Conservation (phyloP, 495 filamentous ascomycete species). For the Entonaema liquescens region DNA sequence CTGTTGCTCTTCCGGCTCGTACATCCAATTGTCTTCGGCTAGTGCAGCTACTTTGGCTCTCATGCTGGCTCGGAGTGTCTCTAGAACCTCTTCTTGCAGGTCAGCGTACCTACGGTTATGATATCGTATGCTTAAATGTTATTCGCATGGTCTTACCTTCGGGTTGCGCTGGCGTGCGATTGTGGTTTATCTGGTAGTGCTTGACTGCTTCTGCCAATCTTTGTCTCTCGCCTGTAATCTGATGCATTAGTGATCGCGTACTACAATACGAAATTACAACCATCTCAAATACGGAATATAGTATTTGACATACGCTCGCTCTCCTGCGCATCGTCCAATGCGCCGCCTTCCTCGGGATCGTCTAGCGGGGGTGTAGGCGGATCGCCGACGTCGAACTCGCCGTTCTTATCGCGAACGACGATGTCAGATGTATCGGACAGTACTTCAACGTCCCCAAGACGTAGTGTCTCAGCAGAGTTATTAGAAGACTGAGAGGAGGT, state of each 20-base stretch:
- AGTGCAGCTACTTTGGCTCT: slow-evolving; percentile 74
- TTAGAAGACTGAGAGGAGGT: slow-evolving; percentile 44
- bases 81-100: slow-evolving; percentile 68
- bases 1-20: slow-evolving; percentile 73
- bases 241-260: neutral
- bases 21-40: slow-evolving; percentile 92
- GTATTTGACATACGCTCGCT: slow-evolving; percentile 46
- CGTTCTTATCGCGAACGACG: slow-evolving; percentile 77
- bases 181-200: slow-evolving; percentile 68
- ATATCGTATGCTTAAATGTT: neutral
- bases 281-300: neutral
- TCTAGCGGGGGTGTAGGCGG: slow-evolving; percentile 64
- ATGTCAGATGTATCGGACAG: slow-evolving; percentile 70
- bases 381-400: slow-evolving; percentile 75
- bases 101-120: slow-evolving; percentile 10
- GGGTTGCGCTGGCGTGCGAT: slow-evolving; percentile 69
- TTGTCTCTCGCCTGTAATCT: slow-evolving; percentile 55
- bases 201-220: slow-evolving; percentile 62
- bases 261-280: neutral
- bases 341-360: slow-evolving; percentile 59
- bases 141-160: slow-evolving; percentile 62
- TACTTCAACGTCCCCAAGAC: slow-evolving; percentile 46
- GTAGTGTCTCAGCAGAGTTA: slow-evolving; percentile 46
- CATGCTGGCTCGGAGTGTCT: slow-evolving; percentile 75
- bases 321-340: slow-evolving; percentile 56